Percentiles rank a stretch among this genome's conserved stretches.
phyloP scores from a whole-genome alignment of 2,329 filamentous ascomycete genomes.

The Pseudogymnoascus sp. region DNA sequence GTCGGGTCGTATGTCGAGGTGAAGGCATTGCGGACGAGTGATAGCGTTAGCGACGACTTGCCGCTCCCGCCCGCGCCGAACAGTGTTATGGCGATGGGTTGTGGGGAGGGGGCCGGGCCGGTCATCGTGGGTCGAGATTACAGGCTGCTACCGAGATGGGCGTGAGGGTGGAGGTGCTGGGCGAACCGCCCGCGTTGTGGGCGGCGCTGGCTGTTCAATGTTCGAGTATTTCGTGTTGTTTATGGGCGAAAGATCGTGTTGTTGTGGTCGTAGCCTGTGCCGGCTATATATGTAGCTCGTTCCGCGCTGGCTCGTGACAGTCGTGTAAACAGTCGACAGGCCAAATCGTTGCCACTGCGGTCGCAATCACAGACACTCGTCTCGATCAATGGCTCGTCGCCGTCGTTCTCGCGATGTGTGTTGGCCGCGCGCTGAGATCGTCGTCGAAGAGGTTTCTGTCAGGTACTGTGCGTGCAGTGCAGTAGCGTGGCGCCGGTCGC shows the following conservation, averaged over 20 bases:
- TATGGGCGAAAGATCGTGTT: not conserved
- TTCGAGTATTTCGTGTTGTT: not conserved
- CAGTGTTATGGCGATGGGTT: conserved; percentile 65
- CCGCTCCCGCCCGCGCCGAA: conserved; percentile 81
- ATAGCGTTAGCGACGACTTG: conserved; percentile 79
- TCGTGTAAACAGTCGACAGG: not conserved
- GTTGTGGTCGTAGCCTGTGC: not conserved
- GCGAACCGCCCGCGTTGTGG: conserved; percentile 8
- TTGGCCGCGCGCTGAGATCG: not conserved
- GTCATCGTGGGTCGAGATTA: not conserved
- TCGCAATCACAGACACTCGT: not conserved
- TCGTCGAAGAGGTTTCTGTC: not conserved
- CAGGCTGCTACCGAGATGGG: not conserved
- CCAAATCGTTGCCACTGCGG: not conserved
- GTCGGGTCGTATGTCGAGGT: conserved; percentile 77
- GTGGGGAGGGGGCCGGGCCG: conserved; percentile 7
- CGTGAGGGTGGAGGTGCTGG: not conserved
- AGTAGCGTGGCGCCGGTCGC: not conserved
- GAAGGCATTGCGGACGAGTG: conserved; percentile 76
- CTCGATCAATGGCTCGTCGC: not conserved
- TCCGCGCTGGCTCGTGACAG: not conserved
- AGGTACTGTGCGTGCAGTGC: conserved; percentile 1
- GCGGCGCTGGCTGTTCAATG: not conserved
- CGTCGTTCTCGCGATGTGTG: not conserved
- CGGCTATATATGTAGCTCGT: not conserved